Percentiles rank a stretch among this genome's conserved stretches.
These are phyloP conservation scores for Acacia crassicarpa DNA, from an alignment of 306 rosid species.

Conservation along the genomic window DNA sequence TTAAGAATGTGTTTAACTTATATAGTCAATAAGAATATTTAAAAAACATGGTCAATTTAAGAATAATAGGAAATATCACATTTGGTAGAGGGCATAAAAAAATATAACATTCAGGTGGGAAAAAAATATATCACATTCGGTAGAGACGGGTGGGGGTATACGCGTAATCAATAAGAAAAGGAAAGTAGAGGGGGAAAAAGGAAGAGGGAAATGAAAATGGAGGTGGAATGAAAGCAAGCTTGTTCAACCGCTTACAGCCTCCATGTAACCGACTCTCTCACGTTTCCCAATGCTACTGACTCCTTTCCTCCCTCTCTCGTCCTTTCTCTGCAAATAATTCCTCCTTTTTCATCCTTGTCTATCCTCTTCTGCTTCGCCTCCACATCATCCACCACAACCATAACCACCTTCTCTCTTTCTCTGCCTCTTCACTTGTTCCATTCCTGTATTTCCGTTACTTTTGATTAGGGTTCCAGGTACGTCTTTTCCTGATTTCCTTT, in stretches of 20 bases:
- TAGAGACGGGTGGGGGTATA: background rate
- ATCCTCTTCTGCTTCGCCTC: conserved; percentile 3
- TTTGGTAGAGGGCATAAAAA: no score
- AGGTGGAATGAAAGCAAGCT: background rate
- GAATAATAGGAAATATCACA: no score
- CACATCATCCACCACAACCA: background rate
- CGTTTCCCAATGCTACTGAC: background rate
- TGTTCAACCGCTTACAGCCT: conserved; percentile 33
- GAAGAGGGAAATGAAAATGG: background rate
- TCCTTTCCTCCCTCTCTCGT: conserved; percentile 17
- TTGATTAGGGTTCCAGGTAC: conserved; percentile 17
- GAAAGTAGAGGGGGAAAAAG: background rate
- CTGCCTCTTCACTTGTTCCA: background rate
- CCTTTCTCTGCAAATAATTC: background rate
- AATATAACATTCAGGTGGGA: no score
- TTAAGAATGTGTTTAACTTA: no score
- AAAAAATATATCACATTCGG: background rate
- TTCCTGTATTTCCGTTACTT: background rate
- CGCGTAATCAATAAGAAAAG: background rate
- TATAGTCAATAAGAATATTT: no score
- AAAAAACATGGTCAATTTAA: no score
- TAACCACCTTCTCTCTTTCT: background rate
- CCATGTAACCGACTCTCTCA: conserved; percentile 24
- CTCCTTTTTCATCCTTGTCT: background rate
- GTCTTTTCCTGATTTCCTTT: background rate